These are phyloP conservation scores for Aaosphaeria arxii DNA, from an alignment of 2,329 filamentous ascomycete species.

Conservation along the genomic window DNA sequence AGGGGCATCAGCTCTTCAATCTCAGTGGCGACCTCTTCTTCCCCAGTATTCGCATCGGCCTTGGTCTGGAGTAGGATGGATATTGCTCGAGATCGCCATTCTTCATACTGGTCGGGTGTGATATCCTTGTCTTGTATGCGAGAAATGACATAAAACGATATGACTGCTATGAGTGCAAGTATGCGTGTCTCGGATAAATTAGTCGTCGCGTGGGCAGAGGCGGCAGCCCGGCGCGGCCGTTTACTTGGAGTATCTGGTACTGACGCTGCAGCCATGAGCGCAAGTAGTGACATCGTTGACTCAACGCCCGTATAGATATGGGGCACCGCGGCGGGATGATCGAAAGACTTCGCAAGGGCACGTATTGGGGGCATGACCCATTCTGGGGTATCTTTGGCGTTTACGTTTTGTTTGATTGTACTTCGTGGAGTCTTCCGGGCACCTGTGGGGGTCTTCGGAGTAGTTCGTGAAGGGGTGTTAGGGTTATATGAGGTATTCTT, in stretches of 20 bases:
- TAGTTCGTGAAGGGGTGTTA: slow-evolving; percentile 18
- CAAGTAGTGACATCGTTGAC: slow-evolving; percentile 46
- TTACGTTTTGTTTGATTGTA: slow-evolving; percentile 10
- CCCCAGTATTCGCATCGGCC: slow-evolving; percentile 47
- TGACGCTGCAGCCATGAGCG: slow-evolving; percentile 23
- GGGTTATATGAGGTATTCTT: slow-evolving; percentile 17
- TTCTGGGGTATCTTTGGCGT: slow-evolving; percentile 20
- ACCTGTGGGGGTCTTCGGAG: slow-evolving; percentile 23
- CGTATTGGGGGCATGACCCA: slow-evolving; percentile 72
- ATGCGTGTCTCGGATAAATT: slow-evolving; percentile 16
- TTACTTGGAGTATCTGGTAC: slow-evolving; percentile 43
- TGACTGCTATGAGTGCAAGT: slow-evolving; percentile 54
- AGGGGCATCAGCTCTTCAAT: slow-evolving; percentile 31
- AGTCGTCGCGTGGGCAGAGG: slow-evolving; percentile 4
- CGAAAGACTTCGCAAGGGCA: slow-evolving; percentile 61
- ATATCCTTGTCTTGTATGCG: slow-evolving; percentile 36
- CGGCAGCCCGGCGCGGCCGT: slow-evolving; percentile 45
- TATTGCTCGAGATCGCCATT: slow-evolving; percentile 44
- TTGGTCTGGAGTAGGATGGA: slow-evolving; percentile 49
- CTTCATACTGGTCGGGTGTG: slow-evolving; percentile 28
- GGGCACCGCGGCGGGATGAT: slow-evolving; percentile 61
- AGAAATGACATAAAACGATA: slow-evolving; percentile 60
- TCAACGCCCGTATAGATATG: slow-evolving; percentile 73
- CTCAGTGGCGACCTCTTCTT: slow-evolving; percentile 41
- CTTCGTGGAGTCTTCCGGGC: slow-evolving; percentile 19